Percentiles rank a stretch among this genome's conserved stretches.
These are phyloP conservation scores for Carpinus fangiana DNA, from an alignment of 306 rosid species.

Conservation along the genomic window DNA sequence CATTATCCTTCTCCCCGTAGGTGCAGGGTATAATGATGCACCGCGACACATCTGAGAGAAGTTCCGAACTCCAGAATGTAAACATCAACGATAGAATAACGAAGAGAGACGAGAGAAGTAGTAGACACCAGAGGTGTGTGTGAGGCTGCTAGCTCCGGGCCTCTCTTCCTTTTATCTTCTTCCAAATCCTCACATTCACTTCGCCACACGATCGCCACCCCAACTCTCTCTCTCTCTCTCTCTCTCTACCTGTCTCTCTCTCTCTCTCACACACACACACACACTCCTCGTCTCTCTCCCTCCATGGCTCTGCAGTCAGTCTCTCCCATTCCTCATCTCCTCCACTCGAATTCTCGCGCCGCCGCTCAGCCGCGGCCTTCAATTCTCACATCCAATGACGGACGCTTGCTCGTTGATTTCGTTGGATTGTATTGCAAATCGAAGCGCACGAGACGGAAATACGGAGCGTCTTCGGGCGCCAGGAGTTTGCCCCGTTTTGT, in stretches of 20 bases:
- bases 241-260: constrained; percentile 23
- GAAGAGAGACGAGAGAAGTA: constrained; percentile 17
- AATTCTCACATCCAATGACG: constrained; percentile 26
- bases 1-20: too few species aligned
- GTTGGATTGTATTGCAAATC: constrained; percentile 46
- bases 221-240: neutral
- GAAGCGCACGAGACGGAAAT: constrained; percentile 44
- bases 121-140: constrained; percentile 35
- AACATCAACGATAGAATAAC: neutral
- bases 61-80: neutral
- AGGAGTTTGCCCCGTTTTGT: constrained; percentile 31
- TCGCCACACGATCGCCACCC: constrained; percentile 37
- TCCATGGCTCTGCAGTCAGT: constrained; percentile 72
- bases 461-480: constrained; percentile 28
- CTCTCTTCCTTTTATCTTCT: constrained; percentile 55
- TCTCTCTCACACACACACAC: constrained; percentile 4
- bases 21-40: constrained; percentile 2
- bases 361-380: constrained; percentile 34
- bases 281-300: constrained; percentile 1
- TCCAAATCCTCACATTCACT: constrained; percentile 23
- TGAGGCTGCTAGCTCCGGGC: constrained; percentile 43
- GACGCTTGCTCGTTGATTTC: constrained; percentile 58
- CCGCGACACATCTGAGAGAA: neutral
- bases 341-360: constrained; percentile 30
- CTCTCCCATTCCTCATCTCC: constrained; percentile 54